phyloP scores from a whole-genome alignment of 768 basidiomycete species.

The Paxillus involutus region DNA sequence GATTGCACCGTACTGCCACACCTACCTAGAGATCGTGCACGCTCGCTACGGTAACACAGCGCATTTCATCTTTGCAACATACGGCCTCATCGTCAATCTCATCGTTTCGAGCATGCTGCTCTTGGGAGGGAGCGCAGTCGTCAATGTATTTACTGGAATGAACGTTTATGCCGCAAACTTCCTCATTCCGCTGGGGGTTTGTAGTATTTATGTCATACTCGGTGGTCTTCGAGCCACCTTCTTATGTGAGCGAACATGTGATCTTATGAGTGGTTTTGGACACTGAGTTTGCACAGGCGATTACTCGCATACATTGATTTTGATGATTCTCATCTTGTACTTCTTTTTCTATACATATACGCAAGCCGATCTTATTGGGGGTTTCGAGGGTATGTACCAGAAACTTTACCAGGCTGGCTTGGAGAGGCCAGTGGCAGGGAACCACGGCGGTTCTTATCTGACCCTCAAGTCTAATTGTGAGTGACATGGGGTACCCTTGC shows the following conservation, averaged over 20 bases:
- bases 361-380: constrained; percentile 35
- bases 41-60: constrained; percentile 29
- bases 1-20: constrained; percentile 35
- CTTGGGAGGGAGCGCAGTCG: constrained; percentile 38
- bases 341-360: constrained; percentile 35
- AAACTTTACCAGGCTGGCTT: constrained; percentile 31
- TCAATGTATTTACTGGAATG: constrained; percentile 41
- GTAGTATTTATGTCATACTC: constrained; percentile 36
- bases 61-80: constrained; percentile 27
- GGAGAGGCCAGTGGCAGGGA: constrained; percentile 33
- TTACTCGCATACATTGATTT: constrained; percentile 35
- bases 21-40: constrained; percentile 37
- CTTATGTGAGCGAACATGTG: constrained; percentile 19
- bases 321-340: constrained; percentile 35
- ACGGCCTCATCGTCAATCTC: constrained; percentile 21
- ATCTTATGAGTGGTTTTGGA: not conserved
- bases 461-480: constrained; percentile 35
- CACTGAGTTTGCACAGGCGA: constrained; percentile 19
- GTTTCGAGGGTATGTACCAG: constrained; percentile 35
- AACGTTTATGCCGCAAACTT: constrained; percentile 38
- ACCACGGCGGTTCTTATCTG: constrained; percentile 36
- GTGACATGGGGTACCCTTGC: not conserved
- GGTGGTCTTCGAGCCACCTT: constrained; percentile 36
- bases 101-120: constrained; percentile 38
- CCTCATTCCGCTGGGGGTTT: constrained; percentile 41